Evolutionary conservation across 2,329 filamentous ascomycete species (phyloP).

Genomic region (Dothideomycetes sp.): DNA sequence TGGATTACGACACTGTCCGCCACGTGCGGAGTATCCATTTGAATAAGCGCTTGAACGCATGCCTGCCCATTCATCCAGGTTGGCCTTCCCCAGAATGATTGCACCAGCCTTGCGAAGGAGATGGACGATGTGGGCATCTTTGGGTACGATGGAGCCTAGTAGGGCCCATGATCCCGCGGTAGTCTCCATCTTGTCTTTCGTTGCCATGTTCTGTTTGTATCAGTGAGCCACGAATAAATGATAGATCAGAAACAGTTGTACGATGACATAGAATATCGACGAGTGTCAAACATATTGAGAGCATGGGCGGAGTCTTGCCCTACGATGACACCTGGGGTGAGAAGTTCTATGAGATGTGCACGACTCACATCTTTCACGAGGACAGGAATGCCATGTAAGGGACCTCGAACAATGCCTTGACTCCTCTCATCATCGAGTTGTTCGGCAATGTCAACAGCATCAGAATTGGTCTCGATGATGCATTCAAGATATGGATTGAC

Average conservation of each 20-base stretch:
- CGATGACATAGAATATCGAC: background rate
- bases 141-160: conserved; percentile 8
- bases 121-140: conserved; percentile 9
- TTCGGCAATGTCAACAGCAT: conserved; percentile 21
- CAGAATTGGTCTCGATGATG: conserved; percentile 8
- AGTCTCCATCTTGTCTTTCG: conserved; percentile 12
- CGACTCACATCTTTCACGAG: conserved; percentile 25
- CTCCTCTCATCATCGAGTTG: conserved; percentile 29
- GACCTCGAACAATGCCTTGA: conserved; percentile 23
- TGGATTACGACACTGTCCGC: conserved; percentile 11
- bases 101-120: conserved; percentile 11
- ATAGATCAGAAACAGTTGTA: background rate
- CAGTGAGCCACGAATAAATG: background rate
- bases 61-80: conserved; percentile 11
- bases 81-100: conserved; percentile 11
- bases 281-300: background rate
- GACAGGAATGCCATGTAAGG: conserved; percentile 32
- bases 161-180: conserved; percentile 12
- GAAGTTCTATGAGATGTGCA: too few species aligned
- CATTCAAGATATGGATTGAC: conserved; percentile 9
- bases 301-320: too few species aligned
- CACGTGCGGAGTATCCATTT: conserved; percentile 9
- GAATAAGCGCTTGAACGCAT: conserved; percentile 9
- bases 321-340: too few species aligned
- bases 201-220: conserved; percentile 10